Base-by-base conservation (phyloP, 2,329 filamentous ascomycete genomes). In the Raffaelea ambrosiae region DNA sequence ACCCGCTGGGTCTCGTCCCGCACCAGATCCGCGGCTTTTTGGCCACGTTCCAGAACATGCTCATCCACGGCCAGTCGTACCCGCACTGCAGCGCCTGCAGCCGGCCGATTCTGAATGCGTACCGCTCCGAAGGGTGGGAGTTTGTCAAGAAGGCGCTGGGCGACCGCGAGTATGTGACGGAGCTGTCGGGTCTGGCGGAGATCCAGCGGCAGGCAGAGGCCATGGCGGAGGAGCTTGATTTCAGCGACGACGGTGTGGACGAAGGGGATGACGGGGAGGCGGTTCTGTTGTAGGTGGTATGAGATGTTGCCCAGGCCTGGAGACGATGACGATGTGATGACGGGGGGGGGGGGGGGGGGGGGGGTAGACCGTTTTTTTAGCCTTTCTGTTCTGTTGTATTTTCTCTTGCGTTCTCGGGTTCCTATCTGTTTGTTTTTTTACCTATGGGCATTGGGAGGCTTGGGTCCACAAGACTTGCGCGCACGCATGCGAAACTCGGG, bases 21-120 rank as follows among this genome's bases (percentile, higher is more conserved):
- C 88, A 94, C 62, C 85, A 88, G 54, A 81, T 93, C 46, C 82
- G 88, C 29, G 87, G 87, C 21, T 90, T 86, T 61, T 71, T 90
- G 20, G 78, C 80, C 31, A 84, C 74, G 3, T 93, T 88, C 63
- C 78, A 82, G 58, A 89, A 84, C 54, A 72, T 90, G 50, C 72
- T 84, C 35, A 82, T 93, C 54, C 79, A n/a, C 46, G 86, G 86
- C 9, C 74, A 79, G 55, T 84, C 85, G 0, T 94, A 90, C 62
- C 82, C 88, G 48, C 83, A 81, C 63, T 94, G 88, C 64, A 88
- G 85, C 43, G 88, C 86, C 2, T 94, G 88, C 59, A 88, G 84
- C 53, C 75, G 77, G 31, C 79, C 74, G 40, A 80, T 94, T 23
- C 63, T 91, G 1, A 70, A 74, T 0, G 79, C 79, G 1, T 93